Conservation (phyloP, 2,329 filamentous ascomycete genomes). For the Paradendryphiella salina region DNA sequence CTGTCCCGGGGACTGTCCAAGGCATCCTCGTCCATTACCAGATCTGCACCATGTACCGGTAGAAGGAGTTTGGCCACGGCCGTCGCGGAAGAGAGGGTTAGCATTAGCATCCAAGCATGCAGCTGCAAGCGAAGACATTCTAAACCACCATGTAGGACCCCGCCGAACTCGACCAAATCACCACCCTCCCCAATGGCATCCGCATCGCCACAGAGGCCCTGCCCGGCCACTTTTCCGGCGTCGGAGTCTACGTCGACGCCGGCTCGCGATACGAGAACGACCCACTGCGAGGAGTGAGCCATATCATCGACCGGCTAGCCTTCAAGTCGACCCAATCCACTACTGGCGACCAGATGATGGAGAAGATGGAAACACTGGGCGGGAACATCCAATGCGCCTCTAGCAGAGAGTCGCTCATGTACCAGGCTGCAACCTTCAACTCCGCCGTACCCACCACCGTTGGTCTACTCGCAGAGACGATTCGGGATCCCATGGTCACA, state of each 20-base stretch:
- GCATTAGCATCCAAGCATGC: constrained; percentile 2
- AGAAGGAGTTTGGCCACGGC: constrained; percentile 38
- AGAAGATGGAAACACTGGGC: constrained; percentile 82
- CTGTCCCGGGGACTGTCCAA: constrained; percentile 34
- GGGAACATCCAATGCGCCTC: constrained; percentile 98
- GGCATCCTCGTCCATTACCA: constrained; percentile 24
- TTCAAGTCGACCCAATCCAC: constrained; percentile 83
- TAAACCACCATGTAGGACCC: constrained; percentile 64
- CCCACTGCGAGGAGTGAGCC: constrained; percentile 83
- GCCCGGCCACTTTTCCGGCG: constrained; percentile 89
- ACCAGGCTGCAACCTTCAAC: constrained; percentile 98
- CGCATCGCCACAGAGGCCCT: constrained; percentile 93
- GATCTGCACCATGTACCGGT: constrained; percentile 22
- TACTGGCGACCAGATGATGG: constrained; percentile 81
- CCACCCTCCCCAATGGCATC: constrained; percentile 86
- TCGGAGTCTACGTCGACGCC: constrained; percentile 94
- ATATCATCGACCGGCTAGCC: constrained; percentile 92
- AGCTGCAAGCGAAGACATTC: constrained; percentile 8
- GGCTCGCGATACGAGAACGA: constrained; percentile 92
- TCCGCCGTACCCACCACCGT: constrained; percentile 81
- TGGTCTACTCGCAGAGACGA: constrained; percentile 87
- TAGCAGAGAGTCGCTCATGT: constrained; percentile 95
- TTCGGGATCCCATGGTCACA: constrained; percentile 81
- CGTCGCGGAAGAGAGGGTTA: constrained; percentile 44
- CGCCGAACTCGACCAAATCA: constrained; percentile 82